Evolutionary conservation across 495 filamentous ascomycete species (phyloP), one percentile per base, ranked within the genome.

Genomic region (Podospora pseudopauciseta): DNA sequence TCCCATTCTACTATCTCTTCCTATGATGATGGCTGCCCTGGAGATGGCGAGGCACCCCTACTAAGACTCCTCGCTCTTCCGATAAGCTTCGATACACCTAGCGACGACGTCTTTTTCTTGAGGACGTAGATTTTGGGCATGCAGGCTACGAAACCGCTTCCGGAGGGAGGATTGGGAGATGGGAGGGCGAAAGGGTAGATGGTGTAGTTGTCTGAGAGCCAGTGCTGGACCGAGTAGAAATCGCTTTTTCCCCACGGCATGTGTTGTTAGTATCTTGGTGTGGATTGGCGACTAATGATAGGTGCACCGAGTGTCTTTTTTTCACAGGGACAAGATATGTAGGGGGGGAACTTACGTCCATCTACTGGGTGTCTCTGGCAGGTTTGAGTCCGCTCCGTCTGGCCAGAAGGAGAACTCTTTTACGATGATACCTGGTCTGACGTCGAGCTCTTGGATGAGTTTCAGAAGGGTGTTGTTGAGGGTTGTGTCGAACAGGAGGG

Each of bases 121-220:
- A 57, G 39, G 55, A 72, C 57, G 44, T 72, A 72, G 13, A 72
- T 65, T 2, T 67, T 72, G 26, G 70, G 66, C 28, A 53, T 53
- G 44, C 63, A 66, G 3, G 58, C 39, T 16, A 69, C 60, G 16
- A 72, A 72, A 2, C 70, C 70, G 49, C 67, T 64, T 5, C 57
- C 63, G 56, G 63, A 15, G 20, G 44, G 9, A 60, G 15, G 1
- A 9, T 27, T 49, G 39, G 34, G 34, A 11, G 39, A 49, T 32
- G 30, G 30, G 7, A 7, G 30, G 30, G 30, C 4, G 30, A 5
- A 7, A 11, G 9, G 39, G 63, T 44, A 66, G 30, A 72, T 60
- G n/a, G 65, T 27, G 34, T 72, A 72, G n/a, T 69, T 39, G 16
- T 68, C 18, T 20, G 32, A 64, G 16, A 72, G 44, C 70, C 70